Conservation (phyloP, 805 yeast species). For the Teunomyces cretensis region DNA sequence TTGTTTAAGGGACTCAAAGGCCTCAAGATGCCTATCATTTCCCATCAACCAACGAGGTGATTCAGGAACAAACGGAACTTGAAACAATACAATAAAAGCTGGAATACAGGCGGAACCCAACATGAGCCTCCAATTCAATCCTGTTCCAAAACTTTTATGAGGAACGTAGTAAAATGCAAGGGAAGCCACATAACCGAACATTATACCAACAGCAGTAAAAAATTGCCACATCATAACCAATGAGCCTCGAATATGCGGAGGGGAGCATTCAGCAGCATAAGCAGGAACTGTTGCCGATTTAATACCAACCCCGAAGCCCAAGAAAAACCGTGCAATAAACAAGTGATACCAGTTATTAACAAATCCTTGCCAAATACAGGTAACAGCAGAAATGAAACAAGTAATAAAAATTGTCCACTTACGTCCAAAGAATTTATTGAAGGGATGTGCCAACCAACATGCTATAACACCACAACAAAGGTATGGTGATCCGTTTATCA, state of each 20-base stretch:
- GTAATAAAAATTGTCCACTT: slow-evolving; percentile 61
- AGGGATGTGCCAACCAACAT: slow-evolving; percentile 59
- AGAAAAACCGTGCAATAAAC: slow-evolving; percentile 53
- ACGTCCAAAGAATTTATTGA: slow-evolving; percentile 56
- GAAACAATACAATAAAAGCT: slow-evolving; percentile 53
- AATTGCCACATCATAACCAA: slow-evolving; percentile 72
- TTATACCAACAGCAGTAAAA: slow-evolving; percentile 73
- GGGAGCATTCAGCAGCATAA: slow-evolving; percentile 62
- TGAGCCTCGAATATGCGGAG: slow-evolving; percentile 60
- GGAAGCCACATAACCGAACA: slow-evolving; percentile 61
- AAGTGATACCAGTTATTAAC: slow-evolving; percentile 60
- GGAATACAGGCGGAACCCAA: slow-evolving; percentile 60
- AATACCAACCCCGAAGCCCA: slow-evolving; percentile 68
- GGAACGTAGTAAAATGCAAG: slow-evolving; percentile 60
- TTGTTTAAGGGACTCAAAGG: slow-evolving; percentile 47
- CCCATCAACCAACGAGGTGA: slow-evolving; percentile 70
- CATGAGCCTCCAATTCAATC: slow-evolving; percentile 62
- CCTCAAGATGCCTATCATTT: slow-evolving; percentile 47
- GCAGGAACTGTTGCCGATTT: slow-evolving; percentile 70
- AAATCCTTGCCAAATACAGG: slow-evolving; percentile 71
- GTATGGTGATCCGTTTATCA: slow-evolving; percentile 66
- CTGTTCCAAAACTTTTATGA: slow-evolving; percentile 42
- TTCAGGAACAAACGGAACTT: slow-evolving; percentile 60
- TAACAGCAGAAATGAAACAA: slow-evolving; percentile 54
- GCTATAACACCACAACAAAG: slow-evolving; percentile 56